Conservation (phyloP, 805 yeast species). For the Candida taoyuanica region DNA sequence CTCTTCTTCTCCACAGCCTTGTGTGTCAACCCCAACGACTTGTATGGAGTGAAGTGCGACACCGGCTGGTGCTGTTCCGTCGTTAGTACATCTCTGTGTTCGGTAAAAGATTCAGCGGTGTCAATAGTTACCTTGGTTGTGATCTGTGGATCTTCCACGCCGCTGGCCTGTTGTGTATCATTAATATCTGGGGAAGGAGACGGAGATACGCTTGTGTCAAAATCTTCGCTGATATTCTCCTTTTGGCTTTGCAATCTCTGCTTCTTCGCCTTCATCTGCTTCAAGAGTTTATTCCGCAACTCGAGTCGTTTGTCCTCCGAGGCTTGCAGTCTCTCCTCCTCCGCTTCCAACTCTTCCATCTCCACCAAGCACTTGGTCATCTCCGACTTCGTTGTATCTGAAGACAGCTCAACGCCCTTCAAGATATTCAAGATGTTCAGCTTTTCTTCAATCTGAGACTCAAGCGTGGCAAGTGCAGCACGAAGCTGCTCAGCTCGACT, state of each 20-base stretch:
- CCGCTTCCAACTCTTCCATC: constrained; percentile 14
- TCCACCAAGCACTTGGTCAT: constrained; percentile 9
- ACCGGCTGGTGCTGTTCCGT: constrained; percentile 13
- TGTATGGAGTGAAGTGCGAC: constrained; percentile 22
- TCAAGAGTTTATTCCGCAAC: constrained; percentile 10
- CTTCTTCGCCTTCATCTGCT: constrained; percentile 7
- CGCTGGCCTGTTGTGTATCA: too few species aligned
- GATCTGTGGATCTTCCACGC: too few species aligned
- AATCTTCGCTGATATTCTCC: too few species aligned
- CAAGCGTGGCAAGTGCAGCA: neutral
- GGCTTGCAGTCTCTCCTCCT: constrained; percentile 10
- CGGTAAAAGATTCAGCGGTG: too few species aligned
- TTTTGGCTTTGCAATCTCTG: constrained; percentile 1
- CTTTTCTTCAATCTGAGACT: constrained; percentile 1
- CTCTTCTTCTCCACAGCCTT: neutral
- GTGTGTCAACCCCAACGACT: constrained; percentile 16
- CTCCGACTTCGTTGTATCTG: neutral
- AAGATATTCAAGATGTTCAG: neutral
- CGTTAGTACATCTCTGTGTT: neutral
- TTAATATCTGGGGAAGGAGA: too few species aligned
- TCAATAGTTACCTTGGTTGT: too few species aligned
- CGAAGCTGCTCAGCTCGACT: neutral
- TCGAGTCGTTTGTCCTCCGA: constrained; percentile 7
- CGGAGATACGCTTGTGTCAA: too few species aligned
- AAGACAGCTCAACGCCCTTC: neutral